Base-by-base conservation (phyloP, 1,284 basidiomycete genomes). In the Neonothopanus nambi region DNA sequence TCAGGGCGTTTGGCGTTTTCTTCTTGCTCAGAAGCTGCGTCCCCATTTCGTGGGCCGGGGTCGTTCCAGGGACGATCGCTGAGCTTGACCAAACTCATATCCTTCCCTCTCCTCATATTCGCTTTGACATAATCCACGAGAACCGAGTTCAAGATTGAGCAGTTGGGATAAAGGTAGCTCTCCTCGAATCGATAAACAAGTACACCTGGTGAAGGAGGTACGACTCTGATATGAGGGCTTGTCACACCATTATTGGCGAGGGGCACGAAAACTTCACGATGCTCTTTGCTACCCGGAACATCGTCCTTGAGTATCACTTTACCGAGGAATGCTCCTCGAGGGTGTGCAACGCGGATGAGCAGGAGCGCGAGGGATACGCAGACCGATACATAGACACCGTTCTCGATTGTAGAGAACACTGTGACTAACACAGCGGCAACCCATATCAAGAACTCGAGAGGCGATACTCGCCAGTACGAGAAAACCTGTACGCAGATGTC, bases 1-100 rank as follows among this genome's bases (percentile, higher is more conserved):
- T 78, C 65, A 0, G 95, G 91, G 61, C 82, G 83, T 62, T 77
- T 76, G 20, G 72, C 58, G 58, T 92, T 89, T 20, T 70, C 72
- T 30, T 66, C 71, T 57, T 73, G 76, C 52, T 84, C 79, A 38
- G 42, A 46, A 15, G 72, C 74, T 6, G 71, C 73, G 1, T 72
- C 72, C 7, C 74, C 74, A 20, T 75, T 77, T 48, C 77, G 74
- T 36, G 89, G 91, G 42, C 91, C 91, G 12, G 93, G 89, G 65
- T 97, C 95, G 68, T 99, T 99, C 96, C 96, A 99, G 3, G 93
- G 85, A 43, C 96, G 83, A 66, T 98, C 94, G 60, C 80, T 77
- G 43, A 82, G 69, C 51, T 69, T 78, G 60, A 91, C 75, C 21
- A 72, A 66, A 53, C 78, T 78, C 71, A 91, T 79, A 67, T 93